phyloP scores from a whole-genome alignment of 495 filamentous ascomycete species.

The Aspergillus sparsus region DNA sequence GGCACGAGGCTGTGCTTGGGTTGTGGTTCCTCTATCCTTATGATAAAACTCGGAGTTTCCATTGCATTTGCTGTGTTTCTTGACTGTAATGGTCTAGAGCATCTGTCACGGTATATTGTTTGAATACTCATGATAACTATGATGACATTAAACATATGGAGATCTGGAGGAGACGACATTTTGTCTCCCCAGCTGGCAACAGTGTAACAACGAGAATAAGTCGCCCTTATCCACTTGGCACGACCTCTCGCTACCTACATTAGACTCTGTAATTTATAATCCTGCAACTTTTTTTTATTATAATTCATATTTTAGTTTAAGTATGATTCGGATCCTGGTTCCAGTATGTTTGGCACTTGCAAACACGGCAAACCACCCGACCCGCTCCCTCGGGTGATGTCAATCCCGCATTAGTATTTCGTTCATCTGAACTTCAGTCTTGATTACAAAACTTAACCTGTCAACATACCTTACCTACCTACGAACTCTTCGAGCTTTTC shows the following conservation, averaged over 20 bases:
- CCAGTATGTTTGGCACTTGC: constrained; percentile 27
- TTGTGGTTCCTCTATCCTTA: constrained; percentile 25
- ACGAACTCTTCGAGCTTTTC: not conserved
- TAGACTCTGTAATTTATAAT: not conserved
- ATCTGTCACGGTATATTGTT: constrained; percentile 36
- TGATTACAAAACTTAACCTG: constrained; percentile 4
- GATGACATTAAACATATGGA: constrained; percentile 37
- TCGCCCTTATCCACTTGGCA: too few species aligned
- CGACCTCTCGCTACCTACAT: too few species aligned
- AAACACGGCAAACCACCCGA: constrained; percentile 43
- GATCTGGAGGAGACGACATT: constrained; percentile 3
- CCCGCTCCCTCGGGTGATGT: constrained; percentile 43
- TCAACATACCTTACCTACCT: not conserved
- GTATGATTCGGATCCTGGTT: constrained; percentile 7
- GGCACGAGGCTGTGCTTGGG: constrained; percentile 15
- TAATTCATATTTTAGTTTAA: constrained; percentile 9
- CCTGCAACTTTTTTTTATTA: not conserved
- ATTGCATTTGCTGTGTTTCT: constrained; percentile 31
- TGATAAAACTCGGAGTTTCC: constrained; percentile 34
- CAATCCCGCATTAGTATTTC: constrained; percentile 33
- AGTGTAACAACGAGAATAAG: too few species aligned
- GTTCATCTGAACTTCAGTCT: constrained; percentile 5
- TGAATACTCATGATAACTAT: constrained; percentile 44
- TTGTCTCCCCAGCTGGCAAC: not conserved
- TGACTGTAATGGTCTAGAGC: constrained; percentile 31